These are phyloP conservation scores for Danielia oregonensis DNA, from an alignment of 805 yeast species.

Conservation along the genomic window DNA sequence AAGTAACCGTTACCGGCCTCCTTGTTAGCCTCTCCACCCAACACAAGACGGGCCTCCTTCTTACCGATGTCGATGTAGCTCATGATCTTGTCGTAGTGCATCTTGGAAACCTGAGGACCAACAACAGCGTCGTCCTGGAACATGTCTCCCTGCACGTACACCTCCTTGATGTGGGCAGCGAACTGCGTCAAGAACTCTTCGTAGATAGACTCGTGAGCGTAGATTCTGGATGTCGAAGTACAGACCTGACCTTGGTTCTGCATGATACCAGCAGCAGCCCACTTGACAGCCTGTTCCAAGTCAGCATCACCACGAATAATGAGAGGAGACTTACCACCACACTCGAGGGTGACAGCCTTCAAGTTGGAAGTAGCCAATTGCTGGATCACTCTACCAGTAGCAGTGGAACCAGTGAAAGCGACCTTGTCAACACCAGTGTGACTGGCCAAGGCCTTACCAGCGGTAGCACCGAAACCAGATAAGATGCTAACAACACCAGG, in stretches of 20 bases:
- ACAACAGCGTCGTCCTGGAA: constrained; percentile 45
- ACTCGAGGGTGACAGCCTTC: constrained; percentile 64
- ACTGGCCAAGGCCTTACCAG: constrained; percentile 63
- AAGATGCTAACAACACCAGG: constrained; percentile 72
- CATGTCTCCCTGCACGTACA: constrained; percentile 56
- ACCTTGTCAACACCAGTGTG: constrained; percentile 58
- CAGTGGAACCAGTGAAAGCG: constrained; percentile 65
- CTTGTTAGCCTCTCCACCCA: constrained; percentile 41
- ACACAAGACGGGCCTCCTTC: constrained; percentile 37
- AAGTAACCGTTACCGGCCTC: constrained; percentile 53
- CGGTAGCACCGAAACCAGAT: constrained; percentile 64
- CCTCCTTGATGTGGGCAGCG: constrained; percentile 42
- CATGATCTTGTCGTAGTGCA: constrained; percentile 52
- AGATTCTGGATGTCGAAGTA: constrained; percentile 61
- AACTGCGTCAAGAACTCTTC: constrained; percentile 48
- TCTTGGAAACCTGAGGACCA: constrained; percentile 61
- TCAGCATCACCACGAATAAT: constrained; percentile 62
- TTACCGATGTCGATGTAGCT: constrained; percentile 41
- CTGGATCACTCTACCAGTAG: constrained; percentile 64
- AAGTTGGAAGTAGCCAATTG: constrained; percentile 56
- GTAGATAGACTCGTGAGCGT: constrained; percentile 53
- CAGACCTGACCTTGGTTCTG: constrained; percentile 67
- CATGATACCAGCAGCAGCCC: constrained; percentile 66
- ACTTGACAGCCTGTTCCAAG: constrained; percentile 59
- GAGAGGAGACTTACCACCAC: constrained; percentile 72